phyloP scores from a whole-genome alignment of 306 rosid species.

The Parietaria judaica region DNA sequence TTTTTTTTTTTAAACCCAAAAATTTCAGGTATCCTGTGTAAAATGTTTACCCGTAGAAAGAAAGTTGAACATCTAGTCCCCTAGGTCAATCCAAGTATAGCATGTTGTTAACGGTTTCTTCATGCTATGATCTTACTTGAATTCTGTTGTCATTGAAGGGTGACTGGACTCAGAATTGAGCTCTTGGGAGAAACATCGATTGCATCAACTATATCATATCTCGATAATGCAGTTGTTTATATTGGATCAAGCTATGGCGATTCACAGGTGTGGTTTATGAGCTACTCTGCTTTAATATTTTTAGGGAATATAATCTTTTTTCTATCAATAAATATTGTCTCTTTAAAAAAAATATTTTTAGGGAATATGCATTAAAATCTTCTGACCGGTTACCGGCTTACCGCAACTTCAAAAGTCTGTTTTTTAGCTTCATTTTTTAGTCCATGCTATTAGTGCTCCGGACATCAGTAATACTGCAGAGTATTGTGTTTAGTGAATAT shows the following conservation, averaged over 20 bases:
- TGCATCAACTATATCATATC: slow-evolving; percentile 91
- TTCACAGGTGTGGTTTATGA: slow-evolving; percentile 57
- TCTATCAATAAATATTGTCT: neutral
- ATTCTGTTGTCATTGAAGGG: slow-evolving; percentile 45
- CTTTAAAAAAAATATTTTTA: too few species aligned
- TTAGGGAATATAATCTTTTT: neutral
- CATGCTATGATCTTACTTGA: slow-evolving; percentile 3
- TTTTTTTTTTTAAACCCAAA: too few species aligned
- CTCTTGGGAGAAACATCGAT: slow-evolving; percentile 93
- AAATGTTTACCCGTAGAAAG: too few species aligned
- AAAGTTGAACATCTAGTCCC: neutral
- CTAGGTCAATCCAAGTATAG: neutral
- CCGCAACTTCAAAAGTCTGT: too few species aligned
- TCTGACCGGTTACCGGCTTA: too few species aligned
- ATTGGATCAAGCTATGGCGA: slow-evolving; percentile 95
- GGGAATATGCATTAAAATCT: too few species aligned
- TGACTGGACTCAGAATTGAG: slow-evolving; percentile 92
- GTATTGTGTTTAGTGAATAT: too few species aligned
- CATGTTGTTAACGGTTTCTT: neutral
- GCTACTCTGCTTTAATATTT: slow-evolving; percentile 1
- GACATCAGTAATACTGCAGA: too few species aligned
- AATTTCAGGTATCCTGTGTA: too few species aligned
- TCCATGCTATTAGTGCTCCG: too few species aligned
- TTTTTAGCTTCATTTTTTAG: too few species aligned
- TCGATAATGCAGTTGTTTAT: slow-evolving; percentile 85